Percentiles rank a stretch among this genome's conserved stretches.
Evolutionary conservation across 2,329 filamentous ascomycete species (phyloP).

Genomic region (Neopestalotiopsis sp.): DNA sequence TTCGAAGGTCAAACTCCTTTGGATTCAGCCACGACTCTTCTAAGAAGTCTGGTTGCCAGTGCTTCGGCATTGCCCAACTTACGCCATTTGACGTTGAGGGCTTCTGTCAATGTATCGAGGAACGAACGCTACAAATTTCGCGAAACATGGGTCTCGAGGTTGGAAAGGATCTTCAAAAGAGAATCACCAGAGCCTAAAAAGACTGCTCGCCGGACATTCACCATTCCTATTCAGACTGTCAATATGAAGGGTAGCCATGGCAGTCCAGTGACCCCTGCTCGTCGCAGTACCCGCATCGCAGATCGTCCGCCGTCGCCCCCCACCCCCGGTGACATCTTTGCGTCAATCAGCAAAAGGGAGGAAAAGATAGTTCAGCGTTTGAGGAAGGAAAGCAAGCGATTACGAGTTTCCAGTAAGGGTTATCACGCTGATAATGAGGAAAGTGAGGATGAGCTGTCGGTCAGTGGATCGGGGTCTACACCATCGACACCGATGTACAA

Average conservation of each 20-base stretch:
- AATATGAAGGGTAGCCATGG: conserved; percentile 12
- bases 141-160: conserved; percentile 74
- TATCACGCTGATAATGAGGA: conserved; percentile 40
- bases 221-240: not conserved
- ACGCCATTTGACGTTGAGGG: conserved; percentile 73
- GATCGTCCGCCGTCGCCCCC: conserved; percentile 21
- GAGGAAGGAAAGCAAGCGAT: conserved; percentile 27
- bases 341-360: conserved; percentile 20
- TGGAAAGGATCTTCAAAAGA: conserved; percentile 67
- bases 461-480: not conserved
- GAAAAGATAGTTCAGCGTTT: conserved; percentile 24
- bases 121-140: conserved; percentile 81
- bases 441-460: conserved; percentile 38
- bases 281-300: conserved; percentile 37
- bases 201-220: conserved; percentile 17
- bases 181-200: conserved; percentile 26
- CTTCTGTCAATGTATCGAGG: conserved; percentile 82
- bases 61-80: conserved; percentile 71
- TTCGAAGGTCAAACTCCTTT: conserved; percentile 57
- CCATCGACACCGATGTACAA: conserved; percentile 42
- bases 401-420: conserved; percentile 28
- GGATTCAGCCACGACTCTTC: conserved; percentile 75
- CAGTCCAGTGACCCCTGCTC: conserved; percentile 20
- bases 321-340: conserved; percentile 25
- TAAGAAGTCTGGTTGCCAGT: conserved; percentile 77